These are phyloP conservation scores for Pythium sp. DNA, from an alignment of 352 stramenopile genomes.

Conservation along the genomic window DNA sequence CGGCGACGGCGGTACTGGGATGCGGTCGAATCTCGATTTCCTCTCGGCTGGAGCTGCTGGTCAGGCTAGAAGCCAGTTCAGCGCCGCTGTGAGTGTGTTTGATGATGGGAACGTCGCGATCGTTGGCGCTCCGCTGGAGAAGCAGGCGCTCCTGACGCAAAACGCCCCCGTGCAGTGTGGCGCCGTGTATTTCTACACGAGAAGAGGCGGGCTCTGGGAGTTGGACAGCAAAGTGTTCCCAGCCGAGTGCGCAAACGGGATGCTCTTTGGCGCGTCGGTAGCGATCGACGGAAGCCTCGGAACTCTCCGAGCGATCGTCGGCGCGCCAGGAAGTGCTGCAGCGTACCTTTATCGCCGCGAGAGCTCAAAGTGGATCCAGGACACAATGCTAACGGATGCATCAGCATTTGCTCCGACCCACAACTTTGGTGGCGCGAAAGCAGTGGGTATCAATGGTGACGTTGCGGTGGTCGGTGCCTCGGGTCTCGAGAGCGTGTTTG, in stretches of 20 bases:
- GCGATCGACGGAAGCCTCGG: conserved; percentile 68
- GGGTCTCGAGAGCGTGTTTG: conserved; percentile 56
- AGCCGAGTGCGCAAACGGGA: conserved; percentile 36
- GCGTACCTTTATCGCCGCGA: conserved; percentile 51
- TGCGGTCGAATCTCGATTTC: conserved; percentile 58
- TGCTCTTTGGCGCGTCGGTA: conserved; percentile 68
- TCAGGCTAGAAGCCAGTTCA: conserved; percentile 47
- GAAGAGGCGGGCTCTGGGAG: conserved; percentile 66
- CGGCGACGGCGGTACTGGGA: conserved; percentile 84
- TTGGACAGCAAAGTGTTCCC: conserved; percentile 51
- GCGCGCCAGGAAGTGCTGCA: conserved; percentile 50
- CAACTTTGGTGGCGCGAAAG: conserved; percentile 61
- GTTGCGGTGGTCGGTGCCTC: conserved; percentile 89
- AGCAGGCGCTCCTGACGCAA: conserved; percentile 17
- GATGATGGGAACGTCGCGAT: conserved; percentile 63
- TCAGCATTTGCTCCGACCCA: conserved; percentile 41
- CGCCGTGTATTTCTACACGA: conserved; percentile 66
- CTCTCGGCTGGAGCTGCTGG: conserved; percentile 35
- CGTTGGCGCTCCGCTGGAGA: conserved; percentile 58
- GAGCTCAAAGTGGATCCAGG: conserved; percentile 40
- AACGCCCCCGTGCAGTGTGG: conserved; percentile 38
- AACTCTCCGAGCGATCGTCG: conserved; percentile 57
- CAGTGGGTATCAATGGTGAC: conserved; percentile 82
- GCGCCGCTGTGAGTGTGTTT: conserved; percentile 57
- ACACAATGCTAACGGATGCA: conserved; percentile 41